Evolutionary conservation across 148 eudicot species (phyloP), one percentile per base, ranked within the genome.

Genomic region (Rhododendron griersonianum): DNA sequence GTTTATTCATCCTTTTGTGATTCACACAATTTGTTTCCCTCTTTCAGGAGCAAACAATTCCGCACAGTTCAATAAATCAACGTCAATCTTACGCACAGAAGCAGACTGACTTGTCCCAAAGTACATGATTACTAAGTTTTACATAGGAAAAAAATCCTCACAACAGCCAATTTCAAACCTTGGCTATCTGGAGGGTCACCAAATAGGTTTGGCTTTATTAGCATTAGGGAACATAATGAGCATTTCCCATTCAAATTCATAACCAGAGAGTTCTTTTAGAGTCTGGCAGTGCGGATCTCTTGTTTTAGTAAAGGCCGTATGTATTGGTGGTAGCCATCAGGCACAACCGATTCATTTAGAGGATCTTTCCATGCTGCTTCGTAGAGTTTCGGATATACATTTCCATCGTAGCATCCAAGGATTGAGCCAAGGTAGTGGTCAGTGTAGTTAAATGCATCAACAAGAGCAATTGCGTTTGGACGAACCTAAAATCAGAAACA

Each of bases 321-420:
- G 78, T 95, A 93, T 67, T 96, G 93, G 6, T 85, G 92, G 88
- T 91, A 96, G 87, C 99, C 98, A 65, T 96, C 98, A 16, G 96
- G 93, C 33, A 96, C 89, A 25, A 91, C 94, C 5, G 95, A 65
- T 1, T 95, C 93, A 18, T 96, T 96, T 76, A 96, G 83, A 83
- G 99, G 99, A 85, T 96, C 98, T 86, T 94, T 94, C 98, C 93
- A 92, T 2, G 98, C 99, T 41, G 91, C 98, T 87, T 96, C 96
- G 33, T 96, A 96, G 37, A 96, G 94, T 89, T 96, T 95, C 1
- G 96, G 98, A 78, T 96, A 96, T 81, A 95, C 99, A 81, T 96
- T 95, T 25, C 99, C 99, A 67, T 96, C 99, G 35, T 93, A 96
- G 23, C 99, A 93, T 44, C 99, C 99, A 45, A 96, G 95, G 83